Evolutionary conservation across 2,329 filamentous ascomycete genomes (phyloP).

Genomic region (Amesomyces nigricolor): DNA sequence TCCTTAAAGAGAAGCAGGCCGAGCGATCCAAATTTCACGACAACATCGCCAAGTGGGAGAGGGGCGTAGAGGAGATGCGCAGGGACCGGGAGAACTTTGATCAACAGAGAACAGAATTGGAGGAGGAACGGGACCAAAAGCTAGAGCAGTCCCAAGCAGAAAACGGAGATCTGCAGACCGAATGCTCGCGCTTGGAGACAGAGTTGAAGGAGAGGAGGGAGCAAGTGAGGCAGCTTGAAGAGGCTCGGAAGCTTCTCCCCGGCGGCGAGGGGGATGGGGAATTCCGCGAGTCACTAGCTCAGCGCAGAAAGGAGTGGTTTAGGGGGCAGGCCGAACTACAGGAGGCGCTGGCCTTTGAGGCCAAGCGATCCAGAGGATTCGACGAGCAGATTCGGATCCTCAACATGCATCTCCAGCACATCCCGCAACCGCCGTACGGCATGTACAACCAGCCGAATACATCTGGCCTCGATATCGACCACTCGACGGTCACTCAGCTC

Average conservation of each 20-base stretch:
- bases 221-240: conserved; percentile 68
- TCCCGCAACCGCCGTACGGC: conserved; percentile 29
- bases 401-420: conserved; percentile 41
- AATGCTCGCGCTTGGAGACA: conserved; percentile 60
- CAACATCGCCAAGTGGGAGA: conserved; percentile 63
- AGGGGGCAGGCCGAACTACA: conserved; percentile 48
- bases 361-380: conserved; percentile 41
- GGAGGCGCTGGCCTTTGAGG: conserved; percentile 42
- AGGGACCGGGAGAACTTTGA: conserved; percentile 50
- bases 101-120: conserved; percentile 46
- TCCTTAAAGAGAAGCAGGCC: conserved; percentile 60
- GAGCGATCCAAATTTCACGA: conserved; percentile 66
- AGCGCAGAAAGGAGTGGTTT: conserved; percentile 53
- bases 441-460: conserved; percentile 43
- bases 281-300: conserved; percentile 46
- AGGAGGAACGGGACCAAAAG: conserved; percentile 47
- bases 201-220: conserved; percentile 66
- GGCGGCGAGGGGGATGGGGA: conserved; percentile 57
- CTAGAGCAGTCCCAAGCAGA: conserved; percentile 48
- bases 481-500: conserved; percentile 36
- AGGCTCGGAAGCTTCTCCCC: conserved; percentile 58
- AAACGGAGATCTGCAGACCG: conserved; percentile 58
- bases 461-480: conserved; percentile 45
- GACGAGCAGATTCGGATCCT: conserved; percentile 45
- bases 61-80: conserved; percentile 55